Conservation (phyloP, 1,284 basidiomycete genomes). For the Papiliotrema laurentii region DNA sequence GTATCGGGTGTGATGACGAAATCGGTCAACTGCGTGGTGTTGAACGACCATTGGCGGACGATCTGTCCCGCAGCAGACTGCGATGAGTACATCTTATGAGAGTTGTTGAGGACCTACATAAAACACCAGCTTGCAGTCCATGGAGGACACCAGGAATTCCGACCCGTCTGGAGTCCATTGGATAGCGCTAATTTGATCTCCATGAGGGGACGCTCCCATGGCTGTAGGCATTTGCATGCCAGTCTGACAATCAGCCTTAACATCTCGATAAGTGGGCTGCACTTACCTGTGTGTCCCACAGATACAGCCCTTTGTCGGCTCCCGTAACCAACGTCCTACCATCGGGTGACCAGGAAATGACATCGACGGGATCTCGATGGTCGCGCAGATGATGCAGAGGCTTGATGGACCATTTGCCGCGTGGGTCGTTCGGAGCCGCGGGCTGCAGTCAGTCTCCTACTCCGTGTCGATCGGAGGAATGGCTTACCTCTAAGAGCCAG, state of each 20-base stretch:
- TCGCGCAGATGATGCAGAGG: slow-evolving; percentile 53
- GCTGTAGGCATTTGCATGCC: slow-evolving; percentile 10
- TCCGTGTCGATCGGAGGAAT: not conserved
- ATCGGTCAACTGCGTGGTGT: slow-evolving; percentile 82
- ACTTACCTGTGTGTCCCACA: slow-evolving; percentile 79
- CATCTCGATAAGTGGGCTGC: not conserved
- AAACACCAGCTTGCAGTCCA: slow-evolving; percentile 81
- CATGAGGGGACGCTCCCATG: slow-evolving; percentile 52
- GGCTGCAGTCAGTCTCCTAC: not conserved
- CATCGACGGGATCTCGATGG: slow-evolving; percentile 71
- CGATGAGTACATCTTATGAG: slow-evolving; percentile 1
- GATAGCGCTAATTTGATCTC: slow-evolving; percentile 78
- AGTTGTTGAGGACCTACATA: slow-evolving; percentile 61
- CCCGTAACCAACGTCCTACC: slow-evolving; percentile 76
- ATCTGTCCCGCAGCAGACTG: slow-evolving; percentile 54
- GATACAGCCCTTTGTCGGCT: slow-evolving; percentile 69
- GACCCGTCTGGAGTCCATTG: slow-evolving; percentile 83
- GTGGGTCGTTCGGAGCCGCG: slow-evolving; percentile 13
- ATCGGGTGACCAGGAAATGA: slow-evolving; percentile 84
- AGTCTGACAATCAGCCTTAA: slow-evolving; percentile 22
- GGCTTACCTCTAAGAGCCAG: slow-evolving; percentile 74
- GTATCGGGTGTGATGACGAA: slow-evolving; percentile 83
- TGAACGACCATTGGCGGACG: slow-evolving; percentile 63
- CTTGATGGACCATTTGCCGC: slow-evolving; percentile 19
- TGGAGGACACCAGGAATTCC: slow-evolving; percentile 83